A percentile compares a stretch with the other conserved stretches of the same genome.
Conservation (phyloP, 2,329 filamentous ascomycete genomes). For the Hypoxylon sp. region DNA sequence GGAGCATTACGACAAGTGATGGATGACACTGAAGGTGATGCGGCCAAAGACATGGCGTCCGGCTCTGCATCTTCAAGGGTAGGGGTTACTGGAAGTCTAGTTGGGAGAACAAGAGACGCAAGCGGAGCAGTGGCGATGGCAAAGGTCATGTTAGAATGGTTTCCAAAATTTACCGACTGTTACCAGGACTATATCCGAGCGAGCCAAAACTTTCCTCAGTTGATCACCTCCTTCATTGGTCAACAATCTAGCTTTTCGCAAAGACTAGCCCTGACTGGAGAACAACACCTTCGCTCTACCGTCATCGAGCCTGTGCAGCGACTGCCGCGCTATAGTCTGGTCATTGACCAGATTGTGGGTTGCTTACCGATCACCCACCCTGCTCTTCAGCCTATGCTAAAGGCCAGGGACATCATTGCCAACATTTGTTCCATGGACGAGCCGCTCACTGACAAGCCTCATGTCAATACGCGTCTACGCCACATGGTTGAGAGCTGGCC, state of each 20-base stretch:
- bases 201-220: constrained; percentile 85
- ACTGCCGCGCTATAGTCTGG: constrained; percentile 91
- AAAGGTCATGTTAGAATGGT: constrained; percentile 87
- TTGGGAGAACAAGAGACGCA: constrained; percentile 71
- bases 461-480: constrained; percentile 78
- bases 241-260: constrained; percentile 85
- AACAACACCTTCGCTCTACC: constrained; percentile 89
- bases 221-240: constrained; percentile 83
- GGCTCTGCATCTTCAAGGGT: constrained; percentile 61
- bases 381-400: constrained; percentile 83
- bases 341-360: constrained; percentile 94
- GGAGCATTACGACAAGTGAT: constrained; percentile 79
- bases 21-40: constrained; percentile 85
- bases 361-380: constrained; percentile 88
- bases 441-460: constrained; percentile 75
- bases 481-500: constrained; percentile 85
- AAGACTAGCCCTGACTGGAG: constrained; percentile 83
- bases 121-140: constrained; percentile 84
- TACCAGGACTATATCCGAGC: constrained; percentile 94
- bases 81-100: constrained; percentile 56
- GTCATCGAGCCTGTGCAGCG: constrained; percentile 97
- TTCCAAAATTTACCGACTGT: constrained; percentile 89
- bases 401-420: constrained; percentile 91
- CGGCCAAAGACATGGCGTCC: constrained; percentile 79
- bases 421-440: constrained; percentile 96